Evolutionary conservation across 805 yeast species (phyloP), one percentile per base, ranked within the genome.

Genomic region (Saturnispora diversa): DNA sequence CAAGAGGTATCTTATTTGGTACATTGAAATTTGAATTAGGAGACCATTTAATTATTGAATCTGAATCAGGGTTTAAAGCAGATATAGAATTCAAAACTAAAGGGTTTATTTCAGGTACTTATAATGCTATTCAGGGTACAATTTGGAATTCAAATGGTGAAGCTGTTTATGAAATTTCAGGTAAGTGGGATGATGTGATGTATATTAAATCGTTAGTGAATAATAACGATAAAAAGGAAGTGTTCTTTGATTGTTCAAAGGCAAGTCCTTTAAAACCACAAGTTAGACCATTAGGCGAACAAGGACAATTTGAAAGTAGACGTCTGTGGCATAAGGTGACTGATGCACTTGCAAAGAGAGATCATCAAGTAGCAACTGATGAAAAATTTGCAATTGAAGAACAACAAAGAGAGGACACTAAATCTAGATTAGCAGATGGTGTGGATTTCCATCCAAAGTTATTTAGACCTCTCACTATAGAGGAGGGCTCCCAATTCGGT

Each of bases 21-120:
- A 82, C 80, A 47, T 72, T 92, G 68, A 83, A 80, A 62, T 79
- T 83, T 43, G 98, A 92, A 60, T 63, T 92, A 44, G 97, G 98
- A 22, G 98, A 92, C 59, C 94, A 83, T 55, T 75, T 94, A 77
- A 51, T 71, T n/a, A 69, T 92, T 42, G 74, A 72, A 50, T 83
- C 90, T 52, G 70, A 75, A 5, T 60, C 66, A 9, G 66, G 69
- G 15, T 70, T 72, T 44, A 70, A 72, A 40, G 86, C 90, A 4
- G 90, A 82, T 56, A 81, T 92, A 38, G 97, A 92, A 50, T 92
- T 92, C 64, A 88, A 92, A 58, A 84, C 92, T 5, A 92, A 92
- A 61, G 98, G 98, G 1, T 84, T 87, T 56, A 84, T 92, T 31
- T 73, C 88, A 17, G 98, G 98, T 16, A 74, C 90, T 3, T 92